Percentiles rank a stretch among this genome's conserved stretches.
Evolutionary conservation across 257 asterid species (phyloP).

Genomic region (Hygrophila difformis): DNA sequence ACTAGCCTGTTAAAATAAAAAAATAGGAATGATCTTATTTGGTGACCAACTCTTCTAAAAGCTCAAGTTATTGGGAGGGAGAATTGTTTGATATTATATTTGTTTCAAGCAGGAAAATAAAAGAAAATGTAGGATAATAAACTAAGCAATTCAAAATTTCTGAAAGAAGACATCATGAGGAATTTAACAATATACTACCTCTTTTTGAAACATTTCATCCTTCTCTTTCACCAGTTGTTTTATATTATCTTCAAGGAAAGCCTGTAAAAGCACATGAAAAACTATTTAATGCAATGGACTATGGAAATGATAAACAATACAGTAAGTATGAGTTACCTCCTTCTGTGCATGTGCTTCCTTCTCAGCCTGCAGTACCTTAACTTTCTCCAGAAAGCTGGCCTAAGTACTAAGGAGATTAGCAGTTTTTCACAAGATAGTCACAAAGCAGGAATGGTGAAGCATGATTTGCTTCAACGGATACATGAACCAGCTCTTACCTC

Average conservation of each 20-base stretch:
- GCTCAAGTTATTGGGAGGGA: no score
- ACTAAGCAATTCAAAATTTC: conserved; percentile 4
- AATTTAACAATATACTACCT: conserved; percentile 28
- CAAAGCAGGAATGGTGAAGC: conserved; percentile 12
- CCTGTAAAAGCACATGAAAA: conserved; percentile 27
- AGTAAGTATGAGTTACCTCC: conserved; percentile 26
- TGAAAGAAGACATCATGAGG: conserved; percentile 6
- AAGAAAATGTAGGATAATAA: conserved; percentile 2
- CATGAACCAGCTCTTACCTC: conserved; percentile 32
- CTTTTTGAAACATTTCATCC: conserved; percentile 34
- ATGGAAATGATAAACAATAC: neutral
- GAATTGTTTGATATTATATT: no score
- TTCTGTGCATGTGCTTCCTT: conserved; percentile 33
- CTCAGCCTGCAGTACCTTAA: conserved; percentile 34
- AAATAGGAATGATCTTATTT: neutral
- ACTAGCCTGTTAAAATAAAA: conserved; percentile 28
- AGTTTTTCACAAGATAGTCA: conserved; percentile 12
- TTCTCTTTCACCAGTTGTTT: conserved; percentile 39
- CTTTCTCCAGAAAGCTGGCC: conserved; percentile 35
- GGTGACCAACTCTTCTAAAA: no score
- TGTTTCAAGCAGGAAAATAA: neutral
- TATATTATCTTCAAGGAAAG: conserved; percentile 35
- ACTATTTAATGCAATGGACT: conserved; percentile 1
- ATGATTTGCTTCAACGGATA: conserved; percentile 2
- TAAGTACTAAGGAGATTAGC: conserved; percentile 22